These are phyloP conservation scores for Trichophyton equinum DNA, from an alignment of 2,329 filamentous ascomycete species.

Conservation along the genomic window DNA sequence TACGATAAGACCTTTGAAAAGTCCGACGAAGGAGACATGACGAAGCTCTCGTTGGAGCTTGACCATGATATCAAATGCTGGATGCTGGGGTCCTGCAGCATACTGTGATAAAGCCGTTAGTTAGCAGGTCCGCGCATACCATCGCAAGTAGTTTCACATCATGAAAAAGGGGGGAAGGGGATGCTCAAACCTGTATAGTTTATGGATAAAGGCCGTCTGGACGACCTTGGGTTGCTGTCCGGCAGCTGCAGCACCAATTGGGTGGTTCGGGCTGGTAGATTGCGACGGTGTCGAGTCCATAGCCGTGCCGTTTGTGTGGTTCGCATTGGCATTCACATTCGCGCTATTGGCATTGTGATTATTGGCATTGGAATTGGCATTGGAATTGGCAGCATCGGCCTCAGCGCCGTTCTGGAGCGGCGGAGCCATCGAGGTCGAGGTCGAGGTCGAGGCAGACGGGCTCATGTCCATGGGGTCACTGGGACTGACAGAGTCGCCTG, in stretches of 20 bases:
- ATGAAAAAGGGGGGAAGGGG: background rate
- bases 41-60: conserved; percentile 83
- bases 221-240: conserved; percentile 94
- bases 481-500: conserved; percentile 30
- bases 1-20: conserved; percentile 98
- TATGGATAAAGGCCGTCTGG: conserved; percentile 97
- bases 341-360: conserved; percentile 18
- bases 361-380: conserved; percentile 23
- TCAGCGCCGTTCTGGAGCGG: conserved; percentile 39
- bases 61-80: conserved; percentile 97
- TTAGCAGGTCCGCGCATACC: background rate
- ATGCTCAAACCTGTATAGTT: conserved; percentile 77
- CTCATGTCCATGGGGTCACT: conserved; percentile 46
- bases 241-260: conserved; percentile 35
- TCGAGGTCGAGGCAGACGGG: conserved; percentile 27
- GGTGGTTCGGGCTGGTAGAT: conserved; percentile 22
- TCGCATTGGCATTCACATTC: conserved; percentile 24
- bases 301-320: conserved; percentile 14
- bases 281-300: conserved; percentile 14
- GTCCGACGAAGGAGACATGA: conserved; percentile 94
- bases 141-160: too few species aligned
- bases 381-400: conserved; percentile 31
- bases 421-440: conserved; percentile 36
- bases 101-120: conserved; percentile 44
- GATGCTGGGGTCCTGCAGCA: conserved; percentile 89